Conservation (phyloP, 2,329 filamentous ascomycete species). For the Exophiala sp. region DNA sequence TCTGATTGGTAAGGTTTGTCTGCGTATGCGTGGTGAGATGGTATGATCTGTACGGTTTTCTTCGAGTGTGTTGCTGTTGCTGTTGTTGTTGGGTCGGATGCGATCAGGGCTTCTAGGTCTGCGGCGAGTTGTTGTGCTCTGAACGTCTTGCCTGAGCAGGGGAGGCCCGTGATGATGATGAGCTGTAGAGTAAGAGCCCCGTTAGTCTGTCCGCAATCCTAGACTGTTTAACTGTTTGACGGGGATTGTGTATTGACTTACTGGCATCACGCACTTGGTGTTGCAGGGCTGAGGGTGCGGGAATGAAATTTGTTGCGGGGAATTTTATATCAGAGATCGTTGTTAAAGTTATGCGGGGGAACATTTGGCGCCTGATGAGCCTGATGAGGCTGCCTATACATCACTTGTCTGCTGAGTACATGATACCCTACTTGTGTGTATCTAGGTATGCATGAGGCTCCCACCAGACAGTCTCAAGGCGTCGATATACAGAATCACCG, state of each 20-base stretch:
- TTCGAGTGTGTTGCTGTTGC: conserved; percentile 23
- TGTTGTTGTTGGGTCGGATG: conserved; percentile 9
- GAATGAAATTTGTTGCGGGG: background rate
- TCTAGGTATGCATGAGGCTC: too few relatives aligned
- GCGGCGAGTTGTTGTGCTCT: conserved; percentile 53
- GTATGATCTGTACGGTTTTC: conserved; percentile 45
- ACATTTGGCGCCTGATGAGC: background rate
- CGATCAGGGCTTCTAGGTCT: conserved; percentile 43
- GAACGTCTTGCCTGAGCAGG: conserved; percentile 58
- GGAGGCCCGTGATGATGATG: conserved; percentile 57
- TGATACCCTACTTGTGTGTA: too few relatives aligned
- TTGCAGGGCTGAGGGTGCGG: background rate
- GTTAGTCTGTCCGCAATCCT: background rate
- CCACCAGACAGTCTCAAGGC: too few relatives aligned
- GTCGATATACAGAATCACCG: too few relatives aligned
- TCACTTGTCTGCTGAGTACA: too few relatives aligned
- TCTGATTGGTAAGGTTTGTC: conserved; percentile 30
- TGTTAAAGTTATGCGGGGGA: background rate
- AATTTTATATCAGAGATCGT: too few relatives aligned
- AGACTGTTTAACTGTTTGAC: background rate
- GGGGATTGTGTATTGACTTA: conserved; percentile 13
- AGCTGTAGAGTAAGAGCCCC: conserved; percentile 40
- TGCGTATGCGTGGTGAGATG: conserved; percentile 47
- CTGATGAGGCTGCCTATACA: too few relatives aligned
- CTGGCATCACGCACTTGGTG: conserved; percentile 19